Conservation (phyloP, 2,329 filamentous ascomycete species). For the Pseudopithomyces chartarum region DNA sequence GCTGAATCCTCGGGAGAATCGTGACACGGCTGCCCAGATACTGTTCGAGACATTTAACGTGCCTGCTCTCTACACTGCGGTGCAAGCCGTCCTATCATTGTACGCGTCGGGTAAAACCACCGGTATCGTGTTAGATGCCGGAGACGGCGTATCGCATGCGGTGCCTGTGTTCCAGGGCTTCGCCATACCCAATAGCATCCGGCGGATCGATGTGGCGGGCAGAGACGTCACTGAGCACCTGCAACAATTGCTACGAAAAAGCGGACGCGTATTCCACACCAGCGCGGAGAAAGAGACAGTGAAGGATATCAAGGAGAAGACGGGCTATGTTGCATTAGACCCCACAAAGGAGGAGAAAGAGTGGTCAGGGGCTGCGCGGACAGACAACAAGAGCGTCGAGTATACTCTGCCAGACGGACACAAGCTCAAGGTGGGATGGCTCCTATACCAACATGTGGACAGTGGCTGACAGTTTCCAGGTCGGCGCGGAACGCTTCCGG, state of each 20-base stretch:
- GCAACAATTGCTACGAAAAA: constrained; percentile 88
- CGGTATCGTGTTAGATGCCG: constrained; percentile 91
- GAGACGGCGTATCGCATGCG: constrained; percentile 95
- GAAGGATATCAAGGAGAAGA: constrained; percentile 92
- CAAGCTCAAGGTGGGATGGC: constrained; percentile 74
- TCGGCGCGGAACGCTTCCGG: constrained; percentile 92
- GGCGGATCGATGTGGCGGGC: constrained; percentile 93
- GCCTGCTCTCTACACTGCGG: constrained; percentile 92
- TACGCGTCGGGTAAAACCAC: constrained; percentile 97
- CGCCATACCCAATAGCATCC: constrained; percentile 92
- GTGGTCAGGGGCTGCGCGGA: constrained; percentile 78
- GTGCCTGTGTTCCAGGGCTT: constrained; percentile 98
- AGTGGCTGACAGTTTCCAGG: constrained; percentile 55
- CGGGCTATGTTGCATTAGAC: constrained; percentile 88
- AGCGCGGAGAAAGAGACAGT: constrained; percentile 99
- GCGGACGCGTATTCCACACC: constrained; percentile 93
- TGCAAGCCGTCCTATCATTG: constrained; percentile 93
- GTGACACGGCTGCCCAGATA: constrained; percentile 94
- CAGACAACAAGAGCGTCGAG: constrained; percentile 79
- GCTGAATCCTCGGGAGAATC: constrained; percentile 91
- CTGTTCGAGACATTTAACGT: constrained; percentile 99
- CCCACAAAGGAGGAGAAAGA: constrained; percentile 96
- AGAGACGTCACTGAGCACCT: constrained; percentile 95
- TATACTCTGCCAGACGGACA: constrained; percentile 92
- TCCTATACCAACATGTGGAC: constrained; percentile 9